Conservation (phyloP, 352 stramenopile species). For the Globisporangium parvum region DNA sequence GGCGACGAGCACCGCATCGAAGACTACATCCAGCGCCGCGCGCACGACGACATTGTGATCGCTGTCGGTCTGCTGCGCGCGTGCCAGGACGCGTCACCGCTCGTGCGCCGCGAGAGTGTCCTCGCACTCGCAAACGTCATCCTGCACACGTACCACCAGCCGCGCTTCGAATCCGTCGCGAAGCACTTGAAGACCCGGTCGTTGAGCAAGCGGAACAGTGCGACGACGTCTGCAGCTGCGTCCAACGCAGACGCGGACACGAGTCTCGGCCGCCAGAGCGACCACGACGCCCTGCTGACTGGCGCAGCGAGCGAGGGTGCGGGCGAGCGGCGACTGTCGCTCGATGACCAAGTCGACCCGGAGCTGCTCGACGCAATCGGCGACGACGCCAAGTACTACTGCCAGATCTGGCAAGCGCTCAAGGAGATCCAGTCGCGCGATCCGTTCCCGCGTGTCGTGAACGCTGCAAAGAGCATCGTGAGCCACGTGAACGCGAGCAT, state of each 20-base stretch:
- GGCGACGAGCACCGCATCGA: slow-evolving; percentile 44
- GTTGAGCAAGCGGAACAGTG: slow-evolving; percentile 9
- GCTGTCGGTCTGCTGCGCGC: slow-evolving; percentile 59
- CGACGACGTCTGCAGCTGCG: neutral
- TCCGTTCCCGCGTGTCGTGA: slow-evolving; percentile 71
- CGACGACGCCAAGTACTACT: slow-evolving; percentile 77
- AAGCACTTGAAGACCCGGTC: slow-evolving; percentile 70
- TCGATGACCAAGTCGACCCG: slow-evolving; percentile 36
- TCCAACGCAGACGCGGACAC: neutral
- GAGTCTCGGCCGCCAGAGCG: neutral
- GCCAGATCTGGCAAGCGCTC: slow-evolving; percentile 79
- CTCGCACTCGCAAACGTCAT: slow-evolving; percentile 82
- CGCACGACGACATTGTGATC: slow-evolving; percentile 62
- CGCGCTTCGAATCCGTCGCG: slow-evolving; percentile 78
- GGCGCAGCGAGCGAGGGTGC: neutral
- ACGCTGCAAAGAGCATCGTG: slow-evolving; percentile 57
- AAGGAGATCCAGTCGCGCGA: slow-evolving; percentile 85
- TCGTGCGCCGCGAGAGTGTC: slow-evolving; percentile 81
- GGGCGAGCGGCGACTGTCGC: slow-evolving; percentile 4
- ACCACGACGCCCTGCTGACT: neutral
- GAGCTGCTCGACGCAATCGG: slow-evolving; percentile 36
- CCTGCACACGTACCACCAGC: slow-evolving; percentile 83
- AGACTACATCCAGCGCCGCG: slow-evolving; percentile 53
- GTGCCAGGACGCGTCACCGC: slow-evolving; percentile 73
- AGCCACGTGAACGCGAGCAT: slow-evolving; percentile 57